Evolutionary conservation across 441 rosid genomes (phyloP).

Genomic region (Populus tomentosa): DNA sequence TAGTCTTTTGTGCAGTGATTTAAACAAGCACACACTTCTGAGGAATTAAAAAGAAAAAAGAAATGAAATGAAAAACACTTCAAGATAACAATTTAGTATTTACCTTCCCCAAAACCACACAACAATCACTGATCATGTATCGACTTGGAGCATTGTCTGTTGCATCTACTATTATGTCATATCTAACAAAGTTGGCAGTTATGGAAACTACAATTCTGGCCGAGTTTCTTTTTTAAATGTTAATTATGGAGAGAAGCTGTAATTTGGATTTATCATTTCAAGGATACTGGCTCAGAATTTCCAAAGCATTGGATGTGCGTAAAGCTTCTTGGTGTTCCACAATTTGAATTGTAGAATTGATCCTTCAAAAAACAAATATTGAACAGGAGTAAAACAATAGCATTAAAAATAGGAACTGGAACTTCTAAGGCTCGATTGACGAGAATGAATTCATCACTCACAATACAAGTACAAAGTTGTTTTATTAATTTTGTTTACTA

Average conservation of each 20-base stretch:
- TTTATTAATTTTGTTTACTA: neutral
- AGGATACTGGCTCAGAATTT: slow-evolving; percentile 90
- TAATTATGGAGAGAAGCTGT: neutral
- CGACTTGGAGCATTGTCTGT: slow-evolving; percentile 97
- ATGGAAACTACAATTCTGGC: slow-evolving; percentile 26
- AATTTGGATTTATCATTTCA: neutral
- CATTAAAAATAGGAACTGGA: neutral
- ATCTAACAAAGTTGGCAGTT: slow-evolving; percentile 44
- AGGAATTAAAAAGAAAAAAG: neutral
- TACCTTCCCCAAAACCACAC: slow-evolving; percentile 91
- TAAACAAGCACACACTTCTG: neutral
- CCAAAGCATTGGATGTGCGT: slow-evolving; percentile 83
- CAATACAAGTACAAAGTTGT: neutral
- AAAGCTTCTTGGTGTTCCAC: slow-evolving; percentile 80
- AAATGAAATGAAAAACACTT: neutral
- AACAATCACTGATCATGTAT: slow-evolving; percentile 96
- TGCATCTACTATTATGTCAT: slow-evolving; percentile 85
- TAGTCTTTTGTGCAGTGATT: neutral
- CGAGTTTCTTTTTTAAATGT: neutral
- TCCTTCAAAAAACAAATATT: slow-evolving; percentile 35
- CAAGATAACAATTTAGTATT: neutral
- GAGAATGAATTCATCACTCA: neutral
- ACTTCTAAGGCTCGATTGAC: neutral
- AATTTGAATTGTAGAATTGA: slow-evolving; percentile 69
- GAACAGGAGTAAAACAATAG: slow-evolving; percentile 2